These are phyloP conservation scores for Colletotrichum incanum DNA, from an alignment of 2,329 filamentous ascomycete genomes.

Conservation along the genomic window DNA sequence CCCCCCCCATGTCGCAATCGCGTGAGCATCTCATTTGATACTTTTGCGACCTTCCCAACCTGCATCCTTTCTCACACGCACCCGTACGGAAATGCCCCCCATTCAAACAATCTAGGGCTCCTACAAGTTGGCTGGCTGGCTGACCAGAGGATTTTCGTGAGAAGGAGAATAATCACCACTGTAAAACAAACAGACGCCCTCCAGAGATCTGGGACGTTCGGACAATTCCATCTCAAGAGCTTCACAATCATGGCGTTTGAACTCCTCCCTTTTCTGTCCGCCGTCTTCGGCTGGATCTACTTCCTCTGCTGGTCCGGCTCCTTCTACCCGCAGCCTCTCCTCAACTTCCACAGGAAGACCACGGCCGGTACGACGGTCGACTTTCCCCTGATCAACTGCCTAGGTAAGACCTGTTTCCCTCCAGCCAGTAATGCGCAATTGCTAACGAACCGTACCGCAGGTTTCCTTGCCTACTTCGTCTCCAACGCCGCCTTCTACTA, in stretches of 20 bases:
- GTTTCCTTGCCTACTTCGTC: constrained; percentile 82
- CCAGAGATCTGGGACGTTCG: background rate
- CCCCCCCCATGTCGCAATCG: constrained; percentile 26
- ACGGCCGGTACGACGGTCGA: constrained; percentile 90
- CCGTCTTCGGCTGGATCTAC: constrained; percentile 82
- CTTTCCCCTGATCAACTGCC: constrained; percentile 83
- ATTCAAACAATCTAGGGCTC: background rate
- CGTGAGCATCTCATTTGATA: constrained; percentile 9
- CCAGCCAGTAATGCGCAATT: background rate
- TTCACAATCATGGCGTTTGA: constrained; percentile 45
- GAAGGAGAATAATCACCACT: background rate
- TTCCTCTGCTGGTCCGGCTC: constrained; percentile 85
- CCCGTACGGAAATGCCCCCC: background rate
- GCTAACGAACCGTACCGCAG: constrained; percentile 54
- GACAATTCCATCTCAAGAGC: background rate
- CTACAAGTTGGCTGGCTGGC: constrained; percentile 27
- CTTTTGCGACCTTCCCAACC: constrained; percentile 3
- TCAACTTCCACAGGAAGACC: constrained; percentile 83
- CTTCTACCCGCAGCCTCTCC: constrained; percentile 91
- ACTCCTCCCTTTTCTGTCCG: constrained; percentile 67
- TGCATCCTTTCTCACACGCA: background rate
- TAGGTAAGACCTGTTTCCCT: constrained; percentile 60
- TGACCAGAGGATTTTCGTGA: constrained; percentile 6
- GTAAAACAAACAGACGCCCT: background rate
- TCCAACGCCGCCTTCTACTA: constrained; percentile 85